Percentiles rank a stretch among this genome's conserved stretches.
These are phyloP conservation scores for Aspergillus sergii DNA, from an alignment of 2,329 filamentous ascomycete genomes.

Conservation along the genomic window DNA sequence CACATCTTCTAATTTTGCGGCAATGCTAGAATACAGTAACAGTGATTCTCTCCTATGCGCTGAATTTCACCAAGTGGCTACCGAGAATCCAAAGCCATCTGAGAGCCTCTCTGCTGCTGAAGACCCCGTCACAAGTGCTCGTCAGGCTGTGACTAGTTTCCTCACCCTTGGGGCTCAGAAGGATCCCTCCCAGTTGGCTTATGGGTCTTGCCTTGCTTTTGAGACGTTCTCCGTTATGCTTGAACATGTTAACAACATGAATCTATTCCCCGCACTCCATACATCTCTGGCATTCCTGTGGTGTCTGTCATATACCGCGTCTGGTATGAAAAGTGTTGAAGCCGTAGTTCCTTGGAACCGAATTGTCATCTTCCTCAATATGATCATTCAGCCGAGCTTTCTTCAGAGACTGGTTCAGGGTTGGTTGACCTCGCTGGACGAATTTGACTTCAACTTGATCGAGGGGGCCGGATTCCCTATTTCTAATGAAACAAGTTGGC, in stretches of 20 bases:
- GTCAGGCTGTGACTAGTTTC: constrained; percentile 18
- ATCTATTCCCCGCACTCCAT: constrained; percentile 58
- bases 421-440: constrained; percentile 16
- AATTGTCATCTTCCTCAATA: constrained; percentile 57
- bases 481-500: constrained; percentile 46
- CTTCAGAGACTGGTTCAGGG: constrained; percentile 1
- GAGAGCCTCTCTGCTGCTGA: constrained; percentile 24
- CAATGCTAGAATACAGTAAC: constrained; percentile 58
- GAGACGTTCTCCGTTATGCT: constrained; percentile 49
- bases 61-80: constrained; percentile 28
- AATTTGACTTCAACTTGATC: constrained; percentile 38
- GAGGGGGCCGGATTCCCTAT: constrained; percentile 46
- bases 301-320: constrained; percentile 41
- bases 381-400: constrained; percentile 41
- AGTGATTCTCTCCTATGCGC: constrained; percentile 34
- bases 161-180: constrained; percentile 17
- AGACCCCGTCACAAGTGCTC: constrained; percentile 13
- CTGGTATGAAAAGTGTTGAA: constrained; percentile 44
- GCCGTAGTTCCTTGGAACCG: constrained; percentile 54
- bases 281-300: constrained; percentile 57
- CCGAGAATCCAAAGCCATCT: constrained; percentile 15
- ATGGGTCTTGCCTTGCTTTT: constrained; percentile 45
- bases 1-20: constrained; percentile 57
- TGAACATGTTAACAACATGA: constrained; percentile 52
- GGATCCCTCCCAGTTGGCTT: constrained; percentile 33